A percentile compares a stretch with the other conserved stretches of the same genome.
These are phyloP conservation scores for Durotheca rogersii DNA, from an alignment of 495 filamentous ascomycete genomes.

Conservation along the genomic window DNA sequence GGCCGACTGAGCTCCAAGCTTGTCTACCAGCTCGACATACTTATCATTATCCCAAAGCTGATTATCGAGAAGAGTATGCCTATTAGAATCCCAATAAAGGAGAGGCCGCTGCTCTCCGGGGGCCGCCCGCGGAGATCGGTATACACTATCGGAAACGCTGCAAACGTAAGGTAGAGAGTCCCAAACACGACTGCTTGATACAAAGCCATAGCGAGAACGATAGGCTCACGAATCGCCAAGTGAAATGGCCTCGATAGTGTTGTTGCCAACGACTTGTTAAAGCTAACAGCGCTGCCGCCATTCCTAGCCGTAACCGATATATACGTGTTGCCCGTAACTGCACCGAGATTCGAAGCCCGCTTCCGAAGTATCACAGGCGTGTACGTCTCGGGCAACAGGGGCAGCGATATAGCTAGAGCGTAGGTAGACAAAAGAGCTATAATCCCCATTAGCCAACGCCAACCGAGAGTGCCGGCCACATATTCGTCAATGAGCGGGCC, in stretches of 20 bases:
- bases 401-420: conserved; percentile 54
- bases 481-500: conserved; percentile 57
- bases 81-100: conserved; percentile 69
- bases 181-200: conserved; percentile 38
- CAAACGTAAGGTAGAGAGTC: conserved; percentile 73
- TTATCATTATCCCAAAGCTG: conserved; percentile 60
- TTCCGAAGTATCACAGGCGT: conserved; percentile 59
- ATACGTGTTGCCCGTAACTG: conserved; percentile 61
- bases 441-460: conserved; percentile 66
- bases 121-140: conserved; percentile 62
- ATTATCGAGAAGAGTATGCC: conserved; percentile 62
- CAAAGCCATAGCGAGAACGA: conserved; percentile 68
- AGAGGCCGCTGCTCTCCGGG: conserved; percentile 64
- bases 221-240: conserved; percentile 71
- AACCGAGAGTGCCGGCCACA: conserved; percentile 58
- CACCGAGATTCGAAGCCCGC: conserved; percentile 60
- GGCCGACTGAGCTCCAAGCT: conserved; percentile 50
- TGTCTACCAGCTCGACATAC: conserved; percentile 53
- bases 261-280: conserved; percentile 41
- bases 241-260: conserved; percentile 63
- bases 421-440: conserved; percentile 65
- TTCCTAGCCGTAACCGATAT: conserved; percentile 41
- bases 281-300: no score
- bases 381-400: conserved; percentile 77
- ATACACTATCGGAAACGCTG: conserved; percentile 75